A percentile compares a stretch with the other conserved stretches of the same genome.
Evolutionary conservation across 805 yeast genomes (phyloP).

Genomic region (Pichia pseudocactophila): DNA sequence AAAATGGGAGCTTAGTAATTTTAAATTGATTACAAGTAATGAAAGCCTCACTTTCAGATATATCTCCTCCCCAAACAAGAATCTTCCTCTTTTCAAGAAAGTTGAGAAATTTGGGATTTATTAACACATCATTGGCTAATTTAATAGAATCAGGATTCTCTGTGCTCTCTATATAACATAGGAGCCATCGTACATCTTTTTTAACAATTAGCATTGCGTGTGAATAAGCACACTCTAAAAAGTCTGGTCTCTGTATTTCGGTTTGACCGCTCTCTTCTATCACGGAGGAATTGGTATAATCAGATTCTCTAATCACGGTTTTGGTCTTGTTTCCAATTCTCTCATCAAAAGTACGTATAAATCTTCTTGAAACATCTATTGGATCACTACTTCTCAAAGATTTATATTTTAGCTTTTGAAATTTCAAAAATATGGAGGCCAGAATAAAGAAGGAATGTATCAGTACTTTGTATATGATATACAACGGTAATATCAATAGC

Average conservation of each 20-base stretch:
- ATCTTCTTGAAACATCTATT: constrained; percentile 26
- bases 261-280: constrained; percentile 10
- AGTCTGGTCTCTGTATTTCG: constrained; percentile 29
- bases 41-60: constrained; percentile 71
- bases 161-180: constrained; percentile 65
- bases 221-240: constrained; percentile 70
- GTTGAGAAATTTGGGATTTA: constrained; percentile 40
- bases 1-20: constrained; percentile 70
- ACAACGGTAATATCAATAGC: constrained; percentile 21
- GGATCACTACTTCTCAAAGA: constrained; percentile 21
- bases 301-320: not conserved
- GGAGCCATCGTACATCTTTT: constrained; percentile 58
- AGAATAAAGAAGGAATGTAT: constrained; percentile 16
- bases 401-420: constrained; percentile 18
- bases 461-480: constrained; percentile 15
- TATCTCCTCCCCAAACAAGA: constrained; percentile 82
- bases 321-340: constrained; percentile 18
- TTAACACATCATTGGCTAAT: constrained; percentile 47
- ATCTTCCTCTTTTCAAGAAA: constrained; percentile 43
- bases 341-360: constrained; percentile 27
- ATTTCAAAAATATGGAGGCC: constrained; percentile 17
- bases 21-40: constrained; percentile 71
- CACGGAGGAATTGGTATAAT: not conserved
- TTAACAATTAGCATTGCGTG: constrained; percentile 68
- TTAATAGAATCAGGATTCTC: constrained; percentile 53